Conservation (phyloP, 2,329 filamentous ascomycete species). For the Hypoxylon sp. region DNA sequence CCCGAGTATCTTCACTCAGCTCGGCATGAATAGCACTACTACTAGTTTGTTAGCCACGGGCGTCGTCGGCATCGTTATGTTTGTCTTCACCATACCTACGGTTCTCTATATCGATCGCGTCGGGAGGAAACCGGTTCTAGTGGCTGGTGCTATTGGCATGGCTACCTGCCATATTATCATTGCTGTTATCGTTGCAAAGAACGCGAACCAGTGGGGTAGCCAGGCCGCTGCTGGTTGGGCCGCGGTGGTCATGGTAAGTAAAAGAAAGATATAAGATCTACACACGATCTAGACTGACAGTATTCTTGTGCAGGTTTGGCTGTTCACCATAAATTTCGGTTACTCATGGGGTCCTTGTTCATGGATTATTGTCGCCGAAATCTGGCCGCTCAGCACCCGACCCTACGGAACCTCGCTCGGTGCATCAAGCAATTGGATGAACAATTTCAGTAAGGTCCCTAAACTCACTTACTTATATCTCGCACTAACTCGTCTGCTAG, state of each 20-base stretch:
- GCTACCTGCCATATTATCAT: constrained; percentile 75
- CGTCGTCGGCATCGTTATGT: constrained; percentile 76
- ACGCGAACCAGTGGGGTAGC: constrained; percentile 64
- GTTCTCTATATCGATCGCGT: constrained; percentile 72
- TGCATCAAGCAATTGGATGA: constrained; percentile 68
- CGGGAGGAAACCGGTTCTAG: constrained; percentile 69
- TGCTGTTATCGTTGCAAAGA: constrained; percentile 71
- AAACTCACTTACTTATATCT: not conserved
- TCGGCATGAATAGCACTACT: constrained; percentile 64
- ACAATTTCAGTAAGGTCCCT: constrained; percentile 56
- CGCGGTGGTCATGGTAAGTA: constrained; percentile 67
- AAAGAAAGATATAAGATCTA: no score
- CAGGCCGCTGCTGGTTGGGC: constrained; percentile 75
- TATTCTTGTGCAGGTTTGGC: no score
- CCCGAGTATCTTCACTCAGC: constrained; percentile 72
- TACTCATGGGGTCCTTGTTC: constrained; percentile 79
- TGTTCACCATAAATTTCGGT: constrained; percentile 78
- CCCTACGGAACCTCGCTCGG: constrained; percentile 76
- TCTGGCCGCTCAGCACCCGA: constrained; percentile 75
- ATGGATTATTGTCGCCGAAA: constrained; percentile 79
- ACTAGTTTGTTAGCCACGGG: constrained; percentile 72
- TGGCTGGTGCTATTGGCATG: constrained; percentile 75
- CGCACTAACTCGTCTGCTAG: constrained; percentile 52
- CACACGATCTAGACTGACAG: no score
- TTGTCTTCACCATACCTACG: constrained; percentile 71